phyloP scores from a whole-genome alignment of 2,329 filamentous ascomycete genomes.

The Zalaria sp. region DNA sequence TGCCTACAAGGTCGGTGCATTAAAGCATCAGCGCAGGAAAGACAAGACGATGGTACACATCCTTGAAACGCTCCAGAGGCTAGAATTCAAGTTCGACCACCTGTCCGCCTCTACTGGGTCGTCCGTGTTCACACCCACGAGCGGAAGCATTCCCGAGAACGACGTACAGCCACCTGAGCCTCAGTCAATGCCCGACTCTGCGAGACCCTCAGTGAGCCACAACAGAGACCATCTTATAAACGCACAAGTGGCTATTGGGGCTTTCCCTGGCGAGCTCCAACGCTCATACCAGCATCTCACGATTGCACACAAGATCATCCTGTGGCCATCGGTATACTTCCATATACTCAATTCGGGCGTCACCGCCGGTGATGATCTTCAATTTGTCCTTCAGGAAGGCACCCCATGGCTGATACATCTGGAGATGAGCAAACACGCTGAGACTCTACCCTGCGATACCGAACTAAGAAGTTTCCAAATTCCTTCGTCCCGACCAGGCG shows the following conservation, averaged over 20 bases:
- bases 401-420: constrained; percentile 24
- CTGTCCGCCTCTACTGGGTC: constrained; percentile 9
- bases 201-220: no score
- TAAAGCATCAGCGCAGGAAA: constrained; percentile 30
- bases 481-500: constrained; percentile 2
- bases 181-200: no score
- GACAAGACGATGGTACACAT: constrained; percentile 50
- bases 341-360: constrained; percentile 20
- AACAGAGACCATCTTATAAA: not conserved
- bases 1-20: not conserved
- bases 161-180: not conserved
- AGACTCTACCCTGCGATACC: constrained; percentile 14
- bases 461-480: constrained; percentile 12
- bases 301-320: constrained; percentile 37
- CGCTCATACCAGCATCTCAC: constrained; percentile 16
- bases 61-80: constrained; percentile 38
- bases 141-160: not conserved
- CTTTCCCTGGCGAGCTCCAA: not conserved
- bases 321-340: constrained; percentile 28
- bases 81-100: constrained; percentile 43
- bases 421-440: constrained; percentile 18
- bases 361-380: constrained; percentile 17
- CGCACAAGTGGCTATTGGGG: not conserved
- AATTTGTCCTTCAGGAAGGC: constrained; percentile 22
- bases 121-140: not conserved